Base-by-base conservation (phyloP, 106 monocot species). In the Dendrobium officinale region DNA sequence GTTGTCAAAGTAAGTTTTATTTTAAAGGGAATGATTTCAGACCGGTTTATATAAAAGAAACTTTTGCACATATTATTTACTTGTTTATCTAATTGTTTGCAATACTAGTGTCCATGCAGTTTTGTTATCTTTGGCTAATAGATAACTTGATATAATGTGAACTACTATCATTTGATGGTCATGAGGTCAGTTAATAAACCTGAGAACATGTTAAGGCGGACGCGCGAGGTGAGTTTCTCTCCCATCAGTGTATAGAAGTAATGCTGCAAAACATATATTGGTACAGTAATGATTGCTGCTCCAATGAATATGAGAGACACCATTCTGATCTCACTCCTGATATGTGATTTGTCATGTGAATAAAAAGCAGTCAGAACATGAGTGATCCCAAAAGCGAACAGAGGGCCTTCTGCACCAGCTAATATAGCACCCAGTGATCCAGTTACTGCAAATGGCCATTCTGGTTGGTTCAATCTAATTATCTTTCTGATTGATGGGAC, bases 231-330 rank as follows among this genome's bases (percentile, higher is more conserved):
- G 37, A 86, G 83, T 45, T 83, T 83, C 83, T 86, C 86, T 61
- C 86, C 86, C 86, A 86, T 86, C 56, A 86, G 17, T 45, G 80
- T 81, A 45, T 80, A 86, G 72, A 78, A 83, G 55, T 86, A 86
- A 24, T 86, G 83, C 41, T 86, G 86, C 59, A 83, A 18, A n/a
- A 83, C 18, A 78, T 86, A 86, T 40, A 80, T 31, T 16, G 77
- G 80, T 42, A 86, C 86, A 13, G 86, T 80, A 31, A 77, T 64
- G 73, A 86, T 41, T 33, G 80, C 86, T 64, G 86, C 83, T 78
- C 80, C 86, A 64, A 86, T 80, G 77, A 83, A 86, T 42, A 86
- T 73, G n/a, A 86, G 44, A 61, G 72, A 80, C 4, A 83, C 42
- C 29, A 72, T 78, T 59, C 51, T 80, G 47, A 80, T 86, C 83